Conservation (phyloP, 352 stramenopile species). For the Pythium periplocum region DNA sequence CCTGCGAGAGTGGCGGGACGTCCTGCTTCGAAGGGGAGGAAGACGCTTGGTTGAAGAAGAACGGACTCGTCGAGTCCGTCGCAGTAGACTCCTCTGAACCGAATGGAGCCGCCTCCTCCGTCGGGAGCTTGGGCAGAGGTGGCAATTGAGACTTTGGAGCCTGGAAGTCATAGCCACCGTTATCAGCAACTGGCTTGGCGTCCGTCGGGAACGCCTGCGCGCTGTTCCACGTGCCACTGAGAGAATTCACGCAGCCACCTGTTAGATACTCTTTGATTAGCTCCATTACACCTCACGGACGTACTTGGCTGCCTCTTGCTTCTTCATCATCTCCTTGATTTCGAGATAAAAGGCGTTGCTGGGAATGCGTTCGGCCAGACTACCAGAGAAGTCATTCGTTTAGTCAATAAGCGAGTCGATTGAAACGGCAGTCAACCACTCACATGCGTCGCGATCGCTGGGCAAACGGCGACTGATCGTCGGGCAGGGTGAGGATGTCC, state of each 20-base stretch:
- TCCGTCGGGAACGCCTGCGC: conserved; percentile 8
- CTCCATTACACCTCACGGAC: background rate
- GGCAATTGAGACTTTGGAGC: conserved; percentile 3
- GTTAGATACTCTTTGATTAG: too few relatives aligned
- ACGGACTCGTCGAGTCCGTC: conserved; percentile 16
- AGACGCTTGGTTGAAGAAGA: conserved; percentile 34
- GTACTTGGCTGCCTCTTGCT: conserved; percentile 38
- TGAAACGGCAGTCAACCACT: background rate
- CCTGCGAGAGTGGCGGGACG: conserved; percentile 27
- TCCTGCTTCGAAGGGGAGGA: conserved; percentile 3
- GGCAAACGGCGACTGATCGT: conserved; percentile 65
- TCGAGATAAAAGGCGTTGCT: conserved; percentile 28
- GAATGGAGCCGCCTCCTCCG: background rate
- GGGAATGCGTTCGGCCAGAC: conserved; percentile 15
- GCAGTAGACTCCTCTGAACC: background rate
- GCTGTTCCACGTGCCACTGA: conserved; percentile 48
- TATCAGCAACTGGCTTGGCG: too few relatives aligned
- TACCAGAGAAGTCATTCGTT: conserved; percentile 3
- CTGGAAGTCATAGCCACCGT: background rate
- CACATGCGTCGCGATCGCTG: conserved; percentile 43
- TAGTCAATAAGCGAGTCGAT: background rate
- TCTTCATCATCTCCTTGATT: conserved; percentile 43
- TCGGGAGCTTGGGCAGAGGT: conserved; percentile 6
- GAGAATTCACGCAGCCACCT: background rate
- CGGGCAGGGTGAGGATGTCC: conserved; percentile 59